These are phyloP conservation scores for Ophiocordyceps sinensis DNA, from an alignment of 2,329 filamentous ascomycete genomes.

Conservation along the genomic window DNA sequence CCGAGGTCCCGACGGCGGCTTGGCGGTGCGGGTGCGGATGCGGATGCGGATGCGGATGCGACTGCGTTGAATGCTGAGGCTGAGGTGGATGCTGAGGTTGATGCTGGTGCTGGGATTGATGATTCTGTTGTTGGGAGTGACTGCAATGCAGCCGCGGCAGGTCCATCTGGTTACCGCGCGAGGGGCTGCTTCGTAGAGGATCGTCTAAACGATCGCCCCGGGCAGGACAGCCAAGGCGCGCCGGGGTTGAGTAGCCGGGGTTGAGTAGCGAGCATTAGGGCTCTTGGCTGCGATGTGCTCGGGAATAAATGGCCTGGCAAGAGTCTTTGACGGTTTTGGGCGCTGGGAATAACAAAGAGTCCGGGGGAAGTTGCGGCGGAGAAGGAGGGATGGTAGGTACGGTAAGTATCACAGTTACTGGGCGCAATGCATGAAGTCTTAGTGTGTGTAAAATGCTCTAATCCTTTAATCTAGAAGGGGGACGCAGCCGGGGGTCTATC, in stretches of 20 bases:
- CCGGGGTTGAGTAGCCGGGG: too few species aligned
- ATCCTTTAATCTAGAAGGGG: too few species aligned
- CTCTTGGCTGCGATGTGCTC: not conserved
- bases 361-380: too few species aligned
- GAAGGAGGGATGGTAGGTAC: too few species aligned
- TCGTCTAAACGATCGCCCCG: too few species aligned
- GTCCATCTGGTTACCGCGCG: not conserved
- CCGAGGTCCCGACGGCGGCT: not conserved
- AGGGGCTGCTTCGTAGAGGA: too few species aligned
- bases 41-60: not conserved
- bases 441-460: too few species aligned
- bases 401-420: too few species aligned
- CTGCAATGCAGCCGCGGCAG: constrained; percentile 7
- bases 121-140: not conserved
- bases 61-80: not conserved
- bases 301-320: constrained; percentile 1
- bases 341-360: constrained; percentile 16
- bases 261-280: too few species aligned
- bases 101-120: not conserved
- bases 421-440: too few species aligned
- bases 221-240: too few species aligned
- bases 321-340: constrained; percentile 6
- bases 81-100: not conserved
- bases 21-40: not conserved
- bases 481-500: too few species aligned